Evolutionary conservation across 331 rosid species (phyloP).

Genomic region (Acacia concinna): DNA sequence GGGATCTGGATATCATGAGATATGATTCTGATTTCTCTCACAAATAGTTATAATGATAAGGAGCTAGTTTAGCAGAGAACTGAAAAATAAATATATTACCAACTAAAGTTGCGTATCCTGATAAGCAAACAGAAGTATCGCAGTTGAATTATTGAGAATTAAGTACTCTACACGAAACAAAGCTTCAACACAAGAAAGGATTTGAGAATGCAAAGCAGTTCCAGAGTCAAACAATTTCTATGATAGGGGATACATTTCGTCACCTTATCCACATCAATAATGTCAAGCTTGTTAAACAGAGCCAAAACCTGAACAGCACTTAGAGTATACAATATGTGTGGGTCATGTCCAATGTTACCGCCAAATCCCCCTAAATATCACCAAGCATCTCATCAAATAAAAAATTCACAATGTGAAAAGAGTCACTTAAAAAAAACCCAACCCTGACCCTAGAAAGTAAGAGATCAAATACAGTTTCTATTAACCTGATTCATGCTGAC

Average conservation of each 20-base stretch:
- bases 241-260: slow-evolving; percentile 78
- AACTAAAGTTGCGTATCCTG: slow-evolving; percentile 3
- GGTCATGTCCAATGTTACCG: slow-evolving; percentile 88
- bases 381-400: slow-evolving; percentile 23
- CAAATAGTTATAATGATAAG: not conserved
- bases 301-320: slow-evolving; percentile 85
- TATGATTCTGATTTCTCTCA: too few species aligned
- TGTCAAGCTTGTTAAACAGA: slow-evolving; percentile 64
- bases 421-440: not conserved
- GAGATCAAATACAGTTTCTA: not conserved
- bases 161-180: not conserved
- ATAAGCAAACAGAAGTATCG: slow-evolving; percentile 9
- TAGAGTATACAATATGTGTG: slow-evolving; percentile 68
- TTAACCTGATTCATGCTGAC: slow-evolving; percentile 73
- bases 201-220: not conserved
- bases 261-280: slow-evolving; percentile 64
- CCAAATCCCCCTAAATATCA: slow-evolving; percentile 70
- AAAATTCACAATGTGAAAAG: not conserved
- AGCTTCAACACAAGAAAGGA: not conserved
- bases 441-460: not conserved
- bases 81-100: slow-evolving; percentile 7
- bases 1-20: too few species aligned
- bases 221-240: slow-evolving; percentile 17
- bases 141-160: not conserved
- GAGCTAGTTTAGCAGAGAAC: not conserved